These are phyloP conservation scores for Lactifluus pinguis DNA, from an alignment of 768 basidiomycete genomes.

Conservation along the genomic window DNA sequence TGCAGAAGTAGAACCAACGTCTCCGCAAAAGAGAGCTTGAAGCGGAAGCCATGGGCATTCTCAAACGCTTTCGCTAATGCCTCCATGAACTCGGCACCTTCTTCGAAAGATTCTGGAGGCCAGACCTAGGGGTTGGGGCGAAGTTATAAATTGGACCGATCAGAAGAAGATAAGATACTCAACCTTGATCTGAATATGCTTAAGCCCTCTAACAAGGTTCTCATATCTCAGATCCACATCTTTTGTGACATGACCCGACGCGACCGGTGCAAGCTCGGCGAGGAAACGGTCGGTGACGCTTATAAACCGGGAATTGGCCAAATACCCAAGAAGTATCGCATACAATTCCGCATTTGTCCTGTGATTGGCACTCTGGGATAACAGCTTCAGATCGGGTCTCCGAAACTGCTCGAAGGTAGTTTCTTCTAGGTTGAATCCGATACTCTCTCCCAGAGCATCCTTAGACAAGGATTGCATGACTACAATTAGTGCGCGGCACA, in stretches of 20 bases:
- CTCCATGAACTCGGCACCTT: constrained; percentile 86
- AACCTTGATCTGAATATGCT: constrained; percentile 77
- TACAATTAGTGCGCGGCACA: constrained; percentile 78
- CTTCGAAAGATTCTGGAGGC: constrained; percentile 89
- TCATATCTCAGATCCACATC: constrained; percentile 79
- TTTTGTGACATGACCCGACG: constrained; percentile 66
- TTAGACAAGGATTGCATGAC: constrained; percentile 65
- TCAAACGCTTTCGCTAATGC: constrained; percentile 75
- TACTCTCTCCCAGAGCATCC: constrained; percentile 66
- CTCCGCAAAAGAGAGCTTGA: constrained; percentile 84
- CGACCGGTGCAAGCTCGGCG: constrained; percentile 64
- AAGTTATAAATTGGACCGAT: neutral
- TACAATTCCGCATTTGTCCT: constrained; percentile 75
- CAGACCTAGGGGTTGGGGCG: constrained; percentile 53
- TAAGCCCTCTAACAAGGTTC: constrained; percentile 72
- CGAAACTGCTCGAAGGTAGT: constrained; percentile 82
- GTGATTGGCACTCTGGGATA: constrained; percentile 64
- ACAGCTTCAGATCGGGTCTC: constrained; percentile 57
- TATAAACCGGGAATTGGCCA: constrained; percentile 78
- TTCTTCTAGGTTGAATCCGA: constrained; percentile 79
- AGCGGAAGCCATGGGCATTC: constrained; percentile 70
- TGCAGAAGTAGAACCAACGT: constrained; percentile 69
- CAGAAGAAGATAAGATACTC: neutral
- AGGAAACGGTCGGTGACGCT: constrained; percentile 92
- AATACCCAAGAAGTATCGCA: constrained; percentile 73